Evolutionary conservation across 495 filamentous ascomycete genomes (phyloP).

Genomic region (Aspergillus biplanus): DNA sequence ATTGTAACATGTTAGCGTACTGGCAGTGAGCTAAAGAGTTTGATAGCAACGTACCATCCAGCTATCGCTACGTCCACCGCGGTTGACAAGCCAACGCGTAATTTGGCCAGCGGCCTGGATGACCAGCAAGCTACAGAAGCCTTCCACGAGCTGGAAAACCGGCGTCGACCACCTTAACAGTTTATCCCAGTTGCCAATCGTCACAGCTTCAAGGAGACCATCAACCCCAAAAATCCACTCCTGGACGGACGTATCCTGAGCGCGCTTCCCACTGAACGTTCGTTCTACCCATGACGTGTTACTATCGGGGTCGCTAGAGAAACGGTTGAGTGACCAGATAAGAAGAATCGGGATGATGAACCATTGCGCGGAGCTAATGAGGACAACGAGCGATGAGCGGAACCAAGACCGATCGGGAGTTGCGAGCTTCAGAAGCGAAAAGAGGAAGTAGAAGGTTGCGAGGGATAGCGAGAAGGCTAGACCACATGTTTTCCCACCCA

Average conservation of each 20-base stretch:
- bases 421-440: constrained; percentile 76
- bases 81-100: constrained; percentile 93
- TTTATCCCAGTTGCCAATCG: constrained; percentile 88
- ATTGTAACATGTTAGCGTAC: constrained; percentile 33
- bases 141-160: constrained; percentile 90
- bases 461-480: constrained; percentile 89
- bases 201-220: constrained; percentile 74
- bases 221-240: constrained; percentile 85
- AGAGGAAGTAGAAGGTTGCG: constrained; percentile 85
- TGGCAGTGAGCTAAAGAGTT: constrained; percentile 9
- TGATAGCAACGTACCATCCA: constrained; percentile 79
- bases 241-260: constrained; percentile 63
- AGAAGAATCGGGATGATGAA: constrained; percentile 77
- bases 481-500: constrained; percentile 91
- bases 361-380: constrained; percentile 79
- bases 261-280: constrained; percentile 71
- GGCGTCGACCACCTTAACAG: constrained; percentile 91
- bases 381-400: constrained; percentile 64
- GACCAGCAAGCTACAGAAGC: constrained; percentile 93
- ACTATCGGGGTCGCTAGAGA: constrained; percentile 81
- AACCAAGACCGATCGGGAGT: constrained; percentile 81
- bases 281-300: constrained; percentile 76
- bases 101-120: constrained; percentile 95
- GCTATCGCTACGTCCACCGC: constrained; percentile 82
- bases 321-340: constrained; percentile 93